Evolutionary conservation across 1,284 basidiomycete genomes (phyloP).

Genomic region (Leucoagaricus sp.): DNA sequence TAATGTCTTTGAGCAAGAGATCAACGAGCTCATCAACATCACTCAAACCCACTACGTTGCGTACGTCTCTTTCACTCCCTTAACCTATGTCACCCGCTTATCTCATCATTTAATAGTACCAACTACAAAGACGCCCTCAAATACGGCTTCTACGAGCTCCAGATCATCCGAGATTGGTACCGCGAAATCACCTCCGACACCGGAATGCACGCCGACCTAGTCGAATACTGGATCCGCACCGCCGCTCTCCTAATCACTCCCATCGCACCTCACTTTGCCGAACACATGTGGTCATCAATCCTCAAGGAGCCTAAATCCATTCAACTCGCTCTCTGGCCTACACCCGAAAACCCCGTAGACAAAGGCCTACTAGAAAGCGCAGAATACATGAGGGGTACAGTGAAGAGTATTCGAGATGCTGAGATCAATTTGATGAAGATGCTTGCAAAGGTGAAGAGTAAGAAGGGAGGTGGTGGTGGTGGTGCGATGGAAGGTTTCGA

Average conservation of each 20-base stretch:
- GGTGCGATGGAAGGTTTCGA: slow-evolving; percentile 67
- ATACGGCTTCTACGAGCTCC: slow-evolving; percentile 95
- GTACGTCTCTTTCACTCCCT: slow-evolving; percentile 45
- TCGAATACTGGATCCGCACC: slow-evolving; percentile 80
- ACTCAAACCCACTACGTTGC: slow-evolving; percentile 80
- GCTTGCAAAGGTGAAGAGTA: slow-evolving; percentile 65
- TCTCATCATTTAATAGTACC: slow-evolving; percentile 51
- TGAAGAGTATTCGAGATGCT: slow-evolving; percentile 91
- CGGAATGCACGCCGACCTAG: slow-evolving; percentile 88
- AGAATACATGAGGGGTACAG: slow-evolving; percentile 81
- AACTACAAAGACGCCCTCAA: slow-evolving; percentile 97
- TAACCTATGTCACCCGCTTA: background rate
- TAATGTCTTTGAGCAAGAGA: slow-evolving; percentile 88
- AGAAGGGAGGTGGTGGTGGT: slow-evolving; percentile 35
- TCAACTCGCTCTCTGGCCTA: slow-evolving; percentile 84
- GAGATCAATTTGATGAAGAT: slow-evolving; percentile 82
- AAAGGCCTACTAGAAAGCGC: slow-evolving; percentile 70
- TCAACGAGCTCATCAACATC: slow-evolving; percentile 82
- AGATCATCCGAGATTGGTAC: slow-evolving; percentile 94
- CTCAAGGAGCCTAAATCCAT: slow-evolving; percentile 78
- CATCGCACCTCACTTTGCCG: slow-evolving; percentile 94
- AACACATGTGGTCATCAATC: slow-evolving; percentile 85
- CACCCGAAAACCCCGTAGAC: slow-evolving; percentile 58
- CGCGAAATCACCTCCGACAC: slow-evolving; percentile 88
- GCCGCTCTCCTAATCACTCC: slow-evolving; percentile 85